Evolutionary conservation across 257 asterid genomes (phyloP), one percentile per base, ranked within the genome.

Genomic region (Paraleonurus japonicus): DNA sequence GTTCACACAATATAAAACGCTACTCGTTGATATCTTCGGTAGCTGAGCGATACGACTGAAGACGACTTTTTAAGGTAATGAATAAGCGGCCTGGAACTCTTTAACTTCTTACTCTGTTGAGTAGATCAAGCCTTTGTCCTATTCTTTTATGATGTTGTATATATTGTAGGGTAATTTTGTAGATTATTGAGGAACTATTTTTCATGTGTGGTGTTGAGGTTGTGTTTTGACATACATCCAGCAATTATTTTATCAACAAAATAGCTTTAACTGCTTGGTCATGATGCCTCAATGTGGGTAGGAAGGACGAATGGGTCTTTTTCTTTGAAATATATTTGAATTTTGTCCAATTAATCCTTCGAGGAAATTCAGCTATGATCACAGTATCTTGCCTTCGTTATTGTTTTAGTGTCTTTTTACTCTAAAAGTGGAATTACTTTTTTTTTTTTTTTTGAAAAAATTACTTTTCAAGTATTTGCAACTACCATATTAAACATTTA

Each of bases 71-170:
- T 63, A 41, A 65, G 60, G 53, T 65, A 58, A 67, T 58, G 48
- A 80, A 80, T 63, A 68, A 72, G 50, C 35, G 16, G 33, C 69
- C 50, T 37, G 43, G n/a, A 32, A 22, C 51, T 76, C 33, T 22
- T 63, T 13, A 20, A 45, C 2, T 45, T 55, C 8, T 1, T 12
- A 11, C 17, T 50, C 57, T 17, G 12, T 50, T 16, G 24, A 16
- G 57, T 50, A 50, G 57, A 5, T 50, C 16, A n/a, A n/a, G 19
- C 4, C 48, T 48, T 48, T 5, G 23, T 16, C 9, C 26, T 5
- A 8, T 19, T 50, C 23, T 50, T 50, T 50, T 54, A 54, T 8
- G 61, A 19, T 19, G 59, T 7, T 53, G 61, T 54, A 54, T 10
- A 15, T 43, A 15, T 43, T 43, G 51, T 43, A 43, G 51, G 51